These are phyloP conservation scores for Silene coronaria DNA, from an alignment of 179 eudicot genomes.

Conservation along the genomic window DNA sequence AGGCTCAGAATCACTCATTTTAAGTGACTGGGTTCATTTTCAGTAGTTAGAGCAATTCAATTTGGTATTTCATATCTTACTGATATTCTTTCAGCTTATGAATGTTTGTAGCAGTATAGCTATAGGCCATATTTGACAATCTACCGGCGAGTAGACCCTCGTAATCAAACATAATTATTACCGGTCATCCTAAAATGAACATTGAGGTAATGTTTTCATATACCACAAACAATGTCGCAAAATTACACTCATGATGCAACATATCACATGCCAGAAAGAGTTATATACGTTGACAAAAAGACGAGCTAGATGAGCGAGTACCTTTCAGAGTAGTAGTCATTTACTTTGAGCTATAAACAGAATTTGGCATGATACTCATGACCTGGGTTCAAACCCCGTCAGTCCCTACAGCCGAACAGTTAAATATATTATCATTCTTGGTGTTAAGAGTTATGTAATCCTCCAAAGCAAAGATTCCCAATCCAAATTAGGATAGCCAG, in stretches of 20 bases:
- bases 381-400: no score
- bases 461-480: not conserved
- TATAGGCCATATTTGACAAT: not conserved
- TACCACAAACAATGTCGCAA: no score
- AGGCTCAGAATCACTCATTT: conserved; percentile 19
- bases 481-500: no score
- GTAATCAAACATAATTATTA: not conserved
- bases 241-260: not conserved
- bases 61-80: conserved; percentile 4
- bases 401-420: not conserved
- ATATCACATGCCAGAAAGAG: not conserved
- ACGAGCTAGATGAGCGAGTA: not conserved
- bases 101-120: not conserved
- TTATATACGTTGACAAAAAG: not conserved
- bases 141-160: not conserved
- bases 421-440: not conserved
- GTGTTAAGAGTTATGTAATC: not conserved
- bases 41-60: conserved; percentile 9
- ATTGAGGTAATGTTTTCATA: no score
- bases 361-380: not conserved
- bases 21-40: conserved; percentile 16
- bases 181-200: not conserved
- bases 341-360: not conserved
- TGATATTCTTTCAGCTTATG: not conserved
- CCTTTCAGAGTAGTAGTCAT: not conserved